Conservation (phyloP, 2,329 filamentous ascomycete genomes). For the Xylariaceae sp. region DNA sequence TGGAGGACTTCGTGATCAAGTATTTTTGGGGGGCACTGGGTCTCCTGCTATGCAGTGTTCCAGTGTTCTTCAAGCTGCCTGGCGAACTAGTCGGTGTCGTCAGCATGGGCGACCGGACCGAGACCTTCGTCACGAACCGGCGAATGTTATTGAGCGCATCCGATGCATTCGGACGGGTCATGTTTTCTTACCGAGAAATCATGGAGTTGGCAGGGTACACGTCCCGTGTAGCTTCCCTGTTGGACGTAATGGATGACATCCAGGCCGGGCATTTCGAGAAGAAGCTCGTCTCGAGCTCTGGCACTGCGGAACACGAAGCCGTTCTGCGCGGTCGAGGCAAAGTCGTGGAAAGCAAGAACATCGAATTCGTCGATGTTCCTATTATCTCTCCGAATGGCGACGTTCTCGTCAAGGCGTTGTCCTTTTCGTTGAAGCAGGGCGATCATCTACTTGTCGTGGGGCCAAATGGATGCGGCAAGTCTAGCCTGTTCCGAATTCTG, state of each 20-base stretch:
- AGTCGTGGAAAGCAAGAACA: constrained; percentile 62
- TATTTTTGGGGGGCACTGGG: constrained; percentile 98
- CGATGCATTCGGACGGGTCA: constrained; percentile 88
- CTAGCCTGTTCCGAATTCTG: constrained; percentile 89
- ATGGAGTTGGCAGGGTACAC: constrained; percentile 95
- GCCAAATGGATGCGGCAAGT: constrained; percentile 96
- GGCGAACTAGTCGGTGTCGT: constrained; percentile 47
- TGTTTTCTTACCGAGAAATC: constrained; percentile 97
- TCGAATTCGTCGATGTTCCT: constrained; percentile 51
- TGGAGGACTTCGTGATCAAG: constrained; percentile 99
- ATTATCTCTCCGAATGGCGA: constrained; percentile 97
- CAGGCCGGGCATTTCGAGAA: constrained; percentile 89
- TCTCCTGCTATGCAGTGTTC: constrained; percentile 83
- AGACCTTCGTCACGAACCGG: constrained; percentile 87
- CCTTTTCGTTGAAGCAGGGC: constrained; percentile 77
- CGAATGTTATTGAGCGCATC: constrained; percentile 88
- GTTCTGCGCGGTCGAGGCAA: constrained; percentile 76
- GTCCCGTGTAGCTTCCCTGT: constrained; percentile 77
- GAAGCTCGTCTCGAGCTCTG: constrained; percentile 85
- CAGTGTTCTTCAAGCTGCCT: constrained; percentile 91
- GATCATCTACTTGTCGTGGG: constrained; percentile 93
- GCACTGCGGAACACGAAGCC: constrained; percentile 71
- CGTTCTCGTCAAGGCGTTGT: constrained; percentile 76
- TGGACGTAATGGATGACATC: constrained; percentile 93
- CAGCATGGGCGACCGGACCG: constrained; percentile 64